Conservation (phyloP, 768 basidiomycete genomes). For the Leccinellum luteum region DNA sequence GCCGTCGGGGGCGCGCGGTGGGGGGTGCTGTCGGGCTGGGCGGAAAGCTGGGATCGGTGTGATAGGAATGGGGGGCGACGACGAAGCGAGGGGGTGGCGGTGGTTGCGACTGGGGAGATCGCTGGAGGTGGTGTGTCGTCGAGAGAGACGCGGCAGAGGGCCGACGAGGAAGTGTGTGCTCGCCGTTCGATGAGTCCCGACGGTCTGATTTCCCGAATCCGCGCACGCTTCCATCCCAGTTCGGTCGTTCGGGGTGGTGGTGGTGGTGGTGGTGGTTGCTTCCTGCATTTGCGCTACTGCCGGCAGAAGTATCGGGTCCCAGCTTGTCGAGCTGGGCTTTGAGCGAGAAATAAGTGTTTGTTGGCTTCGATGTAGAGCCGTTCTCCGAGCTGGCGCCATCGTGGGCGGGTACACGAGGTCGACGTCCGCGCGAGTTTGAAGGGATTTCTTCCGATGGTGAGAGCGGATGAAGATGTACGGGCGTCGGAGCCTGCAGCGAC, state of each 20-base stretch:
- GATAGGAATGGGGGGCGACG: conserved; percentile 38
- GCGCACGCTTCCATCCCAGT: conserved; percentile 57
- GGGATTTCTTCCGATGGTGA: conserved; percentile 49
- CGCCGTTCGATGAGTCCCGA: conserved; percentile 22
- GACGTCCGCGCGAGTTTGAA: conserved; percentile 40
- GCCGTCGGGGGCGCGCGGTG: conserved; percentile 4
- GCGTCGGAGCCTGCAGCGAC: conserved; percentile 40
- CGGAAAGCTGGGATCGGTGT: conserved; percentile 25
- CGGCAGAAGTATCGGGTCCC: conserved; percentile 19
- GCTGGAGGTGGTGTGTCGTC: conserved; percentile 43
- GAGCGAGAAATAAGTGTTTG: conserved; percentile 58
- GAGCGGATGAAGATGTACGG: conserved; percentile 72
- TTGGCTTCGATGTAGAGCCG: conserved; percentile 21
- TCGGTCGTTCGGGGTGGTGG: conserved; percentile 15
- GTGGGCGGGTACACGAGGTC: conserved; percentile 39
- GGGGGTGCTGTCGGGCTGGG: conserved; percentile 31
- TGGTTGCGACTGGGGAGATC: conserved; percentile 25
- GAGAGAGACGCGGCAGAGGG: conserved; percentile 39
- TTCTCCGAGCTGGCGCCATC: conserved; percentile 27
- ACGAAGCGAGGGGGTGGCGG: conserved; percentile 36
- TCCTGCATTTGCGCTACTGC: background rate
- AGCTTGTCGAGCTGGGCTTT: conserved; percentile 57
- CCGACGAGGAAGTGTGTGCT: conserved; percentile 19
- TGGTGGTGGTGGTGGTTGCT: background rate
- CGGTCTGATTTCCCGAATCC: conserved; percentile 48